These are phyloP conservation scores for Buddleja alternifolia DNA, from an alignment of 257 asterid genomes.

Conservation along the genomic window DNA sequence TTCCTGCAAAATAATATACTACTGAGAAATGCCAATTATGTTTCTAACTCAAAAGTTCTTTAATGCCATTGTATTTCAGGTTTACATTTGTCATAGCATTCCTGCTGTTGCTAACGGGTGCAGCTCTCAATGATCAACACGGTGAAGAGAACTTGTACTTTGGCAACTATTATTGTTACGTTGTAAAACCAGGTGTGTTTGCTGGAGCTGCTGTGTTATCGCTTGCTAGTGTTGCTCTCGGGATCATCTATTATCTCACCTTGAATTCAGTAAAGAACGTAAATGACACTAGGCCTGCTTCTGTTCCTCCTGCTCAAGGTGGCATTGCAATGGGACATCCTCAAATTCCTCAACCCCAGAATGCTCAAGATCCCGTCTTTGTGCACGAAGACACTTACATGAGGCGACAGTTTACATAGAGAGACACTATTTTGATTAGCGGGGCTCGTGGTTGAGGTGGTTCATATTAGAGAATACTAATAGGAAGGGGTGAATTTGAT, in stretches of 20 bases:
- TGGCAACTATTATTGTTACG: constrained; percentile 70
- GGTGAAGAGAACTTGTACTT: constrained; percentile 77
- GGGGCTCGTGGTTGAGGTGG: background rate
- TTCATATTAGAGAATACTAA: constrained; percentile 11
- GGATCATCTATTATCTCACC: constrained; percentile 62
- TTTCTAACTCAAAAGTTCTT: background rate
- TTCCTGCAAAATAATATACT: no score
- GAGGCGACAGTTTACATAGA: constrained; percentile 72
- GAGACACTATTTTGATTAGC: background rate
- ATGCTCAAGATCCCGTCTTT: constrained; percentile 64
- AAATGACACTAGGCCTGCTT: constrained; percentile 35
- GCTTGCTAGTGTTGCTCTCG: constrained; percentile 71
- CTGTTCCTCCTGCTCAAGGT: constrained; percentile 52
- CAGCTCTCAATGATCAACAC: constrained; percentile 85
- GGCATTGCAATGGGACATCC: constrained; percentile 94
- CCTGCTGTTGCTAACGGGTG: constrained; percentile 85
- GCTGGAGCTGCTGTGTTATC: constrained; percentile 84
- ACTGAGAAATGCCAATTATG: no score
- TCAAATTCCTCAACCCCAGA: constrained; percentile 62
- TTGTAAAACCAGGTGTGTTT: constrained; percentile 85
- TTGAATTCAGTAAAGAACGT: constrained; percentile 48
- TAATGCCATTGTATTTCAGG: constrained; percentile 49
- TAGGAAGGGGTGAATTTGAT: background rate
- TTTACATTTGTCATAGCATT: constrained; percentile 83
- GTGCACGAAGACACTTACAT: constrained; percentile 91